These are phyloP conservation scores for Magnolia kwangsiensis DNA, from an alignment of 164 flowering plant species.

Conservation along the genomic window DNA sequence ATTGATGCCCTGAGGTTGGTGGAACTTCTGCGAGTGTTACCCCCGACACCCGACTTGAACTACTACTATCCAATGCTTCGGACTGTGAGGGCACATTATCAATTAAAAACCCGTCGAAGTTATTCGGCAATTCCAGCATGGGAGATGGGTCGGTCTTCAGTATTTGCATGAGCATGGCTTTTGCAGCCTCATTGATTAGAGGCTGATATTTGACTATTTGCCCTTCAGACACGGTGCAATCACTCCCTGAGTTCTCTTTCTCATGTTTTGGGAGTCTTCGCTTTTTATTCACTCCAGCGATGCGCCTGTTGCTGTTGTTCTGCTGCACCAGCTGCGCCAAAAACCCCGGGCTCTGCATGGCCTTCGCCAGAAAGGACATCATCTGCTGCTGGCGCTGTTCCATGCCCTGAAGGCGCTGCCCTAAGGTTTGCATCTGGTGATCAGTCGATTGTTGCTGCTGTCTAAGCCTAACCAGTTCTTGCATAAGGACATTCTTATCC, in stretches of 20 bases:
- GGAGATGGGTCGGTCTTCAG: conserved; percentile 29
- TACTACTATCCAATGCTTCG: conserved; percentile 24
- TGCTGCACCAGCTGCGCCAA: conserved; percentile 60
- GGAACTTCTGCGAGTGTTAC: conserved; percentile 41
- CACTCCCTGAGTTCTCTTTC: conserved; percentile 19
- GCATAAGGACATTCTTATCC: conserved; percentile 74
- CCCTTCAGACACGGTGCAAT: conserved; percentile 30
- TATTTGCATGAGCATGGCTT: conserved; percentile 52
- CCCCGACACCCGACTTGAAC: conserved; percentile 31
- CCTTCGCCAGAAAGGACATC: conserved; percentile 82
- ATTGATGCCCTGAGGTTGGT: conserved; percentile 24
- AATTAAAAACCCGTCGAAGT: too few species aligned
- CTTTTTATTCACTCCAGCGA: conserved; percentile 48
- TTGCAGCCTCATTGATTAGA: conserved; percentile 60
- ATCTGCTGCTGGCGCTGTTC: conserved; percentile 76
- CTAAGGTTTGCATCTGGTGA: conserved; percentile 51
- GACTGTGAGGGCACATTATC: conserved; percentile 23
- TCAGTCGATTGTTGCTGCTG: conserved; percentile 74
- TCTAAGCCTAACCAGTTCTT: conserved; percentile 65
- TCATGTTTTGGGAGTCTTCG: conserved; percentile 57
- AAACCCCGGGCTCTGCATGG: conserved; percentile 69
- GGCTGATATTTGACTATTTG: conserved; percentile 63
- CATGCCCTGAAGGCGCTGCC: conserved; percentile 58
- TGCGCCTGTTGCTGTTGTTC: conserved; percentile 43
- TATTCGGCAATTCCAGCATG: too few species aligned